Percentiles rank a stretch among this genome's conserved stretches.
Evolutionary conservation across 768 basidiomycete genomes (phyloP).

Genomic region (Suillus paluster): DNA sequence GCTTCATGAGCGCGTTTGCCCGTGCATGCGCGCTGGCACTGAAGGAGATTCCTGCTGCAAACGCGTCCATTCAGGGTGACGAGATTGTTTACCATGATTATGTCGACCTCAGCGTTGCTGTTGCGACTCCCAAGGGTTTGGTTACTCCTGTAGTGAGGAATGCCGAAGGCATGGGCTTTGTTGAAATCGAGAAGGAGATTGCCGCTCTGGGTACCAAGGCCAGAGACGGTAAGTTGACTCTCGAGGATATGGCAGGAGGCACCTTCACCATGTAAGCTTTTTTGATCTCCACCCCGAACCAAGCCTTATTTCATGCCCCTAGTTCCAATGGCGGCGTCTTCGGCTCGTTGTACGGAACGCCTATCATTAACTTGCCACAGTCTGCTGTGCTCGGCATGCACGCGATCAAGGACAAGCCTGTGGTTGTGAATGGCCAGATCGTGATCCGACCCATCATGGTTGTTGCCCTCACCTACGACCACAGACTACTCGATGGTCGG

Average conservation of each 20-base stretch:
- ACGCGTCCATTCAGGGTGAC: slow-evolving; percentile 93
- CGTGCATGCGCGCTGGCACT: slow-evolving; percentile 84
- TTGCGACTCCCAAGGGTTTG: slow-evolving; percentile 96
- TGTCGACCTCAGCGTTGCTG: slow-evolving; percentile 94
- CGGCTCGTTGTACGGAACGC: slow-evolving; percentile 96
- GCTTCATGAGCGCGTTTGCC: slow-evolving; percentile 98
- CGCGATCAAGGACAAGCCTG: slow-evolving; percentile 87
- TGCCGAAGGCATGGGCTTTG: slow-evolving; percentile 81
- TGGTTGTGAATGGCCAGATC: slow-evolving; percentile 93
- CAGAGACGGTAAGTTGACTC: slow-evolving; percentile 88
- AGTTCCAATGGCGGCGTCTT: slow-evolving; percentile 99
- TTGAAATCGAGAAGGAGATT: slow-evolving; percentile 95
- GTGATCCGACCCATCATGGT: slow-evolving; percentile 98
- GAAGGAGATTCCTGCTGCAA: slow-evolving; percentile 91
- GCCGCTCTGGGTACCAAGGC: slow-evolving; percentile 93
- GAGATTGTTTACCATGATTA: slow-evolving; percentile 92
- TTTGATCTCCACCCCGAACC: not conserved
- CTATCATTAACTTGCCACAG: slow-evolving; percentile 97
- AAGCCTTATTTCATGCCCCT: slow-evolving; percentile 6
- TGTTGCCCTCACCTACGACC: slow-evolving; percentile 93
- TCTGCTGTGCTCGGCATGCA: slow-evolving; percentile 97
- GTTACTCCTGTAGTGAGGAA: slow-evolving; percentile 97
- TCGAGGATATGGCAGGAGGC: slow-evolving; percentile 98
- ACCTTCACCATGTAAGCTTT: slow-evolving; percentile 92
- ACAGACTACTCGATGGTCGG: slow-evolving; percentile 92